A percentile compares a stretch with the other conserved stretches of the same genome.
Evolutionary conservation across 225 moss, liverwort and hornwort species (phyloP).

Genomic region (Straminergon stramineum): DNA sequence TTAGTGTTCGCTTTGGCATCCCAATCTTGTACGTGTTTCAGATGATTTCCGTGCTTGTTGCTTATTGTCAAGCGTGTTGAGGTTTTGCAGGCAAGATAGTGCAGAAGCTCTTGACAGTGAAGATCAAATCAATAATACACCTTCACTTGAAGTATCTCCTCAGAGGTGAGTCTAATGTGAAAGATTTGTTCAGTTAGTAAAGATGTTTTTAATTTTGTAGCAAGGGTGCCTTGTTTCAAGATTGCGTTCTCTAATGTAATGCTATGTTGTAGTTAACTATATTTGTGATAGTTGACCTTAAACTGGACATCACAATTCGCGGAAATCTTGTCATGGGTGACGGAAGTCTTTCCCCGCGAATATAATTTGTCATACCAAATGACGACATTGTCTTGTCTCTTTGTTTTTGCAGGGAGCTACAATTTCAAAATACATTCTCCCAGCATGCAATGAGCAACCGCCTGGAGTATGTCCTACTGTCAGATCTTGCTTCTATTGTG

Average conservation of each 20-base stretch:
- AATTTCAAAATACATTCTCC: conserved; percentile 51
- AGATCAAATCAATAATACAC: conserved; percentile 11
- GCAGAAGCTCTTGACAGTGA: not conserved
- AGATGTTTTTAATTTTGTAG: not conserved
- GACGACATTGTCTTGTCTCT: not conserved
- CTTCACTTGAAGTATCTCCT: conserved; percentile 35
- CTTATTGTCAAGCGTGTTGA: not conserved
- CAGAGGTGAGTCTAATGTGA: conserved; percentile 38
- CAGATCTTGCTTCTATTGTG: conserved; percentile 45
- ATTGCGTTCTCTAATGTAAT: not conserved
- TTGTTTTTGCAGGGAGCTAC: conserved; percentile 33
- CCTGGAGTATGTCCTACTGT: conserved; percentile 40
- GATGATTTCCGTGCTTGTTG: not conserved
- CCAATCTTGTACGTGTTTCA: not conserved
- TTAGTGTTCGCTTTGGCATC: not conserved
- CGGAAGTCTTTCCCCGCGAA: not conserved
- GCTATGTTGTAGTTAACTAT: not conserved
- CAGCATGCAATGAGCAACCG: conserved; percentile 54
- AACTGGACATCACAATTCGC: not conserved
- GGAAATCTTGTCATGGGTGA: not conserved
- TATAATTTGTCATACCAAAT: not conserved
- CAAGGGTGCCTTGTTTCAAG: not conserved
- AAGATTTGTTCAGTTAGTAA: not conserved
- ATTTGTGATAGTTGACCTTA: not conserved
- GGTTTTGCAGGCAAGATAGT: conserved; percentile 18